Evolutionary conservation across 306 rosid genomes (phyloP), one percentile per base, ranked within the genome.

Genomic region (Ammopiptanthus mongolicus): DNA sequence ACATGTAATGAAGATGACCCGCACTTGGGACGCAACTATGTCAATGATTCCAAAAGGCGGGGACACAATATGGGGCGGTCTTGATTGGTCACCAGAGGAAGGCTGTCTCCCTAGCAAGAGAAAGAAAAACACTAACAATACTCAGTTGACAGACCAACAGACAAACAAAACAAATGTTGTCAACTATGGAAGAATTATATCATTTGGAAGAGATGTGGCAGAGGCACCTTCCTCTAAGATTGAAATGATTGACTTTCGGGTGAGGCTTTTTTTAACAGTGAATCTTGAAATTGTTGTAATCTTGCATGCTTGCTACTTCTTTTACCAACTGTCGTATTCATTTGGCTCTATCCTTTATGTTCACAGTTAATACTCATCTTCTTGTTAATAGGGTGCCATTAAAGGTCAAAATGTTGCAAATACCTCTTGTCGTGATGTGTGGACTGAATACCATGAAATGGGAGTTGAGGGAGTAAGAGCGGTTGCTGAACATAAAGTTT

Each of bases 21-120:
- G 97, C 63, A 84, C 97, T 3, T 92, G 96, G 96, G 97, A 92
- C 80, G 84, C 97, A 42, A 92, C 97, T 17, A 88, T 92, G 96
- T 90, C 97, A 60, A 92, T 92, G 97, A 85, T 92, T 76, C 97
- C 97, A 39, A 92, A 61, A 82, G 97, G 97, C 34, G 97, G 97
- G 64, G 91, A 90, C 44, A 79, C 86, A 29, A 90, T 92, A 76
- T 92, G 97, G 97, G 97, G 97, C 68, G 96, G 74, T 59, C 85
- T 88, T 85, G 96, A 92, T 82, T 88, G 96, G 96, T 90, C 90
- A 19, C 97, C 97, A 17, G 97, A 92, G 83, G 96, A 87, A 73
- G 86, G 84, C 47, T 84, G 67, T 47, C 50, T 56, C 66, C 87
- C 85, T 61, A 71, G 53, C 73, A 73, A 53, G 75, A 85, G 74